Evolutionary conservation across 768 basidiomycete species (phyloP), one percentile per base, ranked within the genome.

Genomic region (Candolleomyces eurysporus): DNA sequence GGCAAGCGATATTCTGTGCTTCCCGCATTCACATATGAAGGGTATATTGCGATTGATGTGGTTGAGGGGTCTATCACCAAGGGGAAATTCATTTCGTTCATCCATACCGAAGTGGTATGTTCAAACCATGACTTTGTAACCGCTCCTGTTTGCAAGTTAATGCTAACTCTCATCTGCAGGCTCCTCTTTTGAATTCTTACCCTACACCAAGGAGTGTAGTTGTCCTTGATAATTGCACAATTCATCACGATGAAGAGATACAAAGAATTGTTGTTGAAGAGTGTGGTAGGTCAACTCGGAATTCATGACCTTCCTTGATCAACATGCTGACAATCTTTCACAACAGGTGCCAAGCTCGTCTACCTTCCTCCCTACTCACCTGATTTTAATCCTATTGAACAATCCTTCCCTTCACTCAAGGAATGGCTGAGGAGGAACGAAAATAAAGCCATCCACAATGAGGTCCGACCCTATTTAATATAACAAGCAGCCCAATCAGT

Each of bases 341-440:
- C 8, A 22, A 39, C 11, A 57, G 55, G 55, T 14, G 55, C 55
- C 13, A 57, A 57, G 40, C 55, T 57, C 55, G 43, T 57, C 26
- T 57, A 42, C 42, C 39, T 57, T 21, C 55, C 55, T 16, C 55
- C 55, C 9, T 57, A 57, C 22, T 57, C 55, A 2, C 36, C 55
- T 8, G 55, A 57, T 30, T 57, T 42, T 11, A 57, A 57, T 22
- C 55, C 55, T 5, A 57, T 57, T 45, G 55, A 57, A 26, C 36
- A 14, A 21, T 40, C 30, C 32, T 57, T 57, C 10, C 55, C 43
- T 21, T 36, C 19, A 17, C 26, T 57, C 55, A 57, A 57, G 40
- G 10, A 32, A 17, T 75, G 69, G 67, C 69, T 75, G n/a, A 65
- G 71, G 21, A 45, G 22, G 55, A 69, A 76, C 59, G 68, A 67